Evolutionary conservation across 768 basidiomycete species (phyloP).

Genomic region (Termitomyces sp.): DNA sequence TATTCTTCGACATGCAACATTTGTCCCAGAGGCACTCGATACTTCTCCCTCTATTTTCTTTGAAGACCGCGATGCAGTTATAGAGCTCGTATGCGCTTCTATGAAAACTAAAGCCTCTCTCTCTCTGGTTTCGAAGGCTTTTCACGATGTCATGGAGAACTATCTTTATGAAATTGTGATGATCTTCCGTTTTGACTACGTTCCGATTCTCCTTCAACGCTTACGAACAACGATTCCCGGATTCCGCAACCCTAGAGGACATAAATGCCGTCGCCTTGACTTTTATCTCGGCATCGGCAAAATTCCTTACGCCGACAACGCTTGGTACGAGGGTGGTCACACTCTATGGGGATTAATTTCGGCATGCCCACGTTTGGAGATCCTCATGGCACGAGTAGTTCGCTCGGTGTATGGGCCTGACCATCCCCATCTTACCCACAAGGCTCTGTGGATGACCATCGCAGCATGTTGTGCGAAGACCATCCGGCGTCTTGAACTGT

Average conservation of each 20-base stretch:
- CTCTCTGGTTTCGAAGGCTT: not conserved
- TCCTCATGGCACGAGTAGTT: not conserved
- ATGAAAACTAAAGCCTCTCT: not conserved
- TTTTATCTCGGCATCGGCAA: not conserved
- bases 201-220: not conserved
- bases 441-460: not conserved
- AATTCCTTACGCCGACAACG: not conserved
- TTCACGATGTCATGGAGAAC: not conserved
- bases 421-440: not conserved
- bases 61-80: not conserved
- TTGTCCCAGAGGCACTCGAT: slow-evolving; percentile 1
- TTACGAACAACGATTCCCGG: not conserved
- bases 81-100: not conserved
- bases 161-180: not conserved
- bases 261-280: too few relatives aligned
- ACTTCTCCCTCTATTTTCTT: not conserved
- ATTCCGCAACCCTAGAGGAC: too few relatives aligned
- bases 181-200: not conserved
- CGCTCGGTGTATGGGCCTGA: too few relatives aligned
- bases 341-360: not conserved
- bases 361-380: not conserved
- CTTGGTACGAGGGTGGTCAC: not conserved
- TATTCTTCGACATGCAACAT: not conserved
- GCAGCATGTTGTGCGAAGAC: not conserved
- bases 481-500: not conserved